Percentiles rank a stretch among this genome's conserved stretches.
These are phyloP conservation scores for Spongispora temasekensis DNA, from an alignment of 1,284 basidiomycete species.

Conservation along the genomic window DNA sequence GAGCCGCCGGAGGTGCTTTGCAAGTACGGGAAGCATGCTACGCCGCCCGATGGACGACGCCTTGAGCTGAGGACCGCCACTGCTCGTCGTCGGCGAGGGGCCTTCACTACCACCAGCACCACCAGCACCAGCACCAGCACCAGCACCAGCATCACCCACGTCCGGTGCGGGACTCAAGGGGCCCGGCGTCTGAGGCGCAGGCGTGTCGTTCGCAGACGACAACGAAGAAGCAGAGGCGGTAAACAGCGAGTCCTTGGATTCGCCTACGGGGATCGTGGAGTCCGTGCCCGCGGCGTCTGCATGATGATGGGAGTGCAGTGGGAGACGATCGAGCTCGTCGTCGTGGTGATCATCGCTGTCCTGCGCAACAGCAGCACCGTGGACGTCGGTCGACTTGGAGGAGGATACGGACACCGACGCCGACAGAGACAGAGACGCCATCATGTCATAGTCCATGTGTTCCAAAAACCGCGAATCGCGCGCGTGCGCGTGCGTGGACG, in stretches of 20 bases:
- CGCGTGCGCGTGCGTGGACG: background rate
- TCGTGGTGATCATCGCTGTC: background rate
- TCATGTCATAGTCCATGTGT: constrained; percentile 16
- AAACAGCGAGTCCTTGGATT: constrained; percentile 35
- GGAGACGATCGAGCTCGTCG: no score
- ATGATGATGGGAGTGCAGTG: no score
- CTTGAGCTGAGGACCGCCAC: constrained; percentile 1
- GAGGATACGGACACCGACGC: constrained; percentile 12
- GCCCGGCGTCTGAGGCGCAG: constrained; percentile 26
- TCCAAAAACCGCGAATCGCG: constrained; percentile 24
- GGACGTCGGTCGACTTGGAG: constrained; percentile 10
- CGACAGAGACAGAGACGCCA: constrained; percentile 18
- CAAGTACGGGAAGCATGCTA: constrained; percentile 31
- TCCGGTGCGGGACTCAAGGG: constrained; percentile 2
- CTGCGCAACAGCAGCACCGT: no score
- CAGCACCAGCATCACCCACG: background rate
- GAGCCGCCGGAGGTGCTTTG: constrained; percentile 28
- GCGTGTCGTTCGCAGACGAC: constrained; percentile 22
- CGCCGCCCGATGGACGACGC: constrained; percentile 21
- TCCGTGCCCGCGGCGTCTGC: background rate
- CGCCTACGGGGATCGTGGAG: constrained; percentile 17
- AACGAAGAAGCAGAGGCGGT: constrained; percentile 25
- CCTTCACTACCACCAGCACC: no score
- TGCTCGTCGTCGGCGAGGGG: background rate
- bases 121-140: no score